Conservation (phyloP, 2,329 filamentous ascomycete genomes). For the Colletotrichum zoysiae region DNA sequence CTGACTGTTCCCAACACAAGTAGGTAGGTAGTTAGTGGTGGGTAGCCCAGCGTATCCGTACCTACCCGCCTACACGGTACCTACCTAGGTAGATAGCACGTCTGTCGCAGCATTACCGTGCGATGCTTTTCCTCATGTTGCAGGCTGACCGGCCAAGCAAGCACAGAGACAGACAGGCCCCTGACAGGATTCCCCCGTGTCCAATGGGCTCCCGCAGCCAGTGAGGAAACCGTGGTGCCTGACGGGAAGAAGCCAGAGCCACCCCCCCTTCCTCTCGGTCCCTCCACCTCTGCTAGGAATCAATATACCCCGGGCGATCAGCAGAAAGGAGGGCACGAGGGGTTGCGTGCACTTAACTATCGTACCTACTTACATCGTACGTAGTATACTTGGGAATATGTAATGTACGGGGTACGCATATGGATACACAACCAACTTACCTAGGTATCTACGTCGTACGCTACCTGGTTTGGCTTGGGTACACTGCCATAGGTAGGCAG, state of each 20-base stretch:
- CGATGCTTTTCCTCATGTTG: not conserved
- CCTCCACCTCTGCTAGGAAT: conserved; percentile 20
- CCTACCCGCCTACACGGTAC: too few species aligned
- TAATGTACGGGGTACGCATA: too few species aligned
- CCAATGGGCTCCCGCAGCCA: conserved; percentile 18
- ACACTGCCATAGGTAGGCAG: too few species aligned
- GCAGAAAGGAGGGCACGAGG: conserved; percentile 2
- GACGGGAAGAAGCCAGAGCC: conserved; percentile 8
- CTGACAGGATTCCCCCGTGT: conserved; percentile 20
- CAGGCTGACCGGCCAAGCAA: conserved; percentile 4
- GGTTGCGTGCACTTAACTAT: not conserved
- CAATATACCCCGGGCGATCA: conserved; percentile 12
- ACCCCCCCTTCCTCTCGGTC: not conserved
- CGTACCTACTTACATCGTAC: too few species aligned
- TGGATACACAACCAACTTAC: too few species aligned
- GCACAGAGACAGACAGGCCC: conserved; percentile 15
- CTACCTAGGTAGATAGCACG: not conserved
- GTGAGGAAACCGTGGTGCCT: conserved; percentile 28
- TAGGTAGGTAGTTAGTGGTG: not conserved
- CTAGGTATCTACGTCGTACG: not conserved
- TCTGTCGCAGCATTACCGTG: not conserved
- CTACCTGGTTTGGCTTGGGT: too few species aligned
- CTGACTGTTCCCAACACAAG: too few species aligned
- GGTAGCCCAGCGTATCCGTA: not conserved
- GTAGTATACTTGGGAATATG: too few species aligned